These are phyloP conservation scores for Jackrogersella multiformis DNA, from an alignment of 495 filamentous ascomycete genomes.

Conservation along the genomic window DNA sequence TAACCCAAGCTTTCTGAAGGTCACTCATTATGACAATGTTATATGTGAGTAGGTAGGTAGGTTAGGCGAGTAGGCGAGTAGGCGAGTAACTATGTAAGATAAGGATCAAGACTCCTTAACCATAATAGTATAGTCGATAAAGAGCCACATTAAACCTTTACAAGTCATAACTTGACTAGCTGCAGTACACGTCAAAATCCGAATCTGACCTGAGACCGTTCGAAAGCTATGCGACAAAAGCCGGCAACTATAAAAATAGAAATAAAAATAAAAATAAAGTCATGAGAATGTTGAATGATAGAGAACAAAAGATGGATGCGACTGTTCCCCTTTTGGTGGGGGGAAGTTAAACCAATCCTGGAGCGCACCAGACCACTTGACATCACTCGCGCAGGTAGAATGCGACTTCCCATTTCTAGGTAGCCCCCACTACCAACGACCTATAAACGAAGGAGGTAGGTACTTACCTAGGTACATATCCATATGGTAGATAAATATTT, in stretches of 20 bases:
- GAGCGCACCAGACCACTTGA: not conserved
- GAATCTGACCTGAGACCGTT: not conserved
- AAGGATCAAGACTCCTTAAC: constrained; percentile 10
- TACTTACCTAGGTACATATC: not conserved
- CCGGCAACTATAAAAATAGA: not conserved
- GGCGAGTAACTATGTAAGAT: not conserved
- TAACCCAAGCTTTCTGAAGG: constrained; percentile 84
- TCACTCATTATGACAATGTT: constrained; percentile 73
- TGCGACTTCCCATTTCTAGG: not conserved
- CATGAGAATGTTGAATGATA: not conserved
- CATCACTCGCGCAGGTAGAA: not conserved
- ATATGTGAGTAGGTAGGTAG: not conserved
- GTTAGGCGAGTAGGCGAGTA: no score
- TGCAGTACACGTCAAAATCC: not conserved
- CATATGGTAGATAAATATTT: no score
- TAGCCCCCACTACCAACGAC: no score
- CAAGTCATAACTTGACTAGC: constrained; percentile 10
- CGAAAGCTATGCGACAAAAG: not conserved
- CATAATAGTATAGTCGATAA: not conserved
- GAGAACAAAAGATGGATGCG: not conserved
- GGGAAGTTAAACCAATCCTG: not conserved
- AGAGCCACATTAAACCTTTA: constrained; percentile 1
- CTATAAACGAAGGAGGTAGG: no score
- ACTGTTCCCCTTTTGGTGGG: not conserved
- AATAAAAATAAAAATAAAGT: no score